Base-by-base conservation (phyloP, 768 basidiomycete genomes). In the Trametes sanguinea region DNA sequence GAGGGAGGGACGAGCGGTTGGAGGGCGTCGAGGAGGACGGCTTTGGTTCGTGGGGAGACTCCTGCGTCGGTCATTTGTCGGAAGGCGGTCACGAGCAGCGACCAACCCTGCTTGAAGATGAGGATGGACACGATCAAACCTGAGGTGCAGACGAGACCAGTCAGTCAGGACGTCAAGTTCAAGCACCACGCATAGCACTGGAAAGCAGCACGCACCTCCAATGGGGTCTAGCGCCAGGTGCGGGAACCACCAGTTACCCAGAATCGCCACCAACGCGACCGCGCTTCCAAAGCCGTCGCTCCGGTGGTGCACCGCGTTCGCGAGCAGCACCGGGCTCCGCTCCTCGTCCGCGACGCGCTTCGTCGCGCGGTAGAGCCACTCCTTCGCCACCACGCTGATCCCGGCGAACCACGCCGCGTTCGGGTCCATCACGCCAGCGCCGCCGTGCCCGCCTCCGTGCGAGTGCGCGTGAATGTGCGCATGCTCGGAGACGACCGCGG, bases 231-330 rank as follows among this genome's bases (percentile, higher is more conserved):
- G 78, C 60, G 97, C 91, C 56, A 92, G 71, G n/a, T 84, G 79
- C 14, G 95, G 94, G 73, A 91, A 90, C 66, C 86, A 80, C 79
- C 92, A 92, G 9, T 89, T 92, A 11, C 95, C 94, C 7, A 98
- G 76, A 70, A 99, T 99, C 14, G 96, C 95, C 48, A 90, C 83
- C 57, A 98, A 84, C 10, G 95, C 94, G 56, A 99, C 94, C 51
- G 89, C 67, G 68, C 94, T 95, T 3, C 94, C 95, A 70, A 95
- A 94, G 6, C 94, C 94, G 73, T 99, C 97, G 65, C 92, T 95
- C n/a, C 97, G 85, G 76, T 99, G 97, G 73, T 98, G 96, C 58
- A 95, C 83, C 6, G 96, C 97, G 73, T 98, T 99, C n/a, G 97
- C 97, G 17, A 89, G 78, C 54, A 99, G 76, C 0, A 99, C 97